These are phyloP conservation scores for Mrakia gelida DNA, from an alignment of 768 basidiomycete genomes.

Conservation along the genomic window DNA sequence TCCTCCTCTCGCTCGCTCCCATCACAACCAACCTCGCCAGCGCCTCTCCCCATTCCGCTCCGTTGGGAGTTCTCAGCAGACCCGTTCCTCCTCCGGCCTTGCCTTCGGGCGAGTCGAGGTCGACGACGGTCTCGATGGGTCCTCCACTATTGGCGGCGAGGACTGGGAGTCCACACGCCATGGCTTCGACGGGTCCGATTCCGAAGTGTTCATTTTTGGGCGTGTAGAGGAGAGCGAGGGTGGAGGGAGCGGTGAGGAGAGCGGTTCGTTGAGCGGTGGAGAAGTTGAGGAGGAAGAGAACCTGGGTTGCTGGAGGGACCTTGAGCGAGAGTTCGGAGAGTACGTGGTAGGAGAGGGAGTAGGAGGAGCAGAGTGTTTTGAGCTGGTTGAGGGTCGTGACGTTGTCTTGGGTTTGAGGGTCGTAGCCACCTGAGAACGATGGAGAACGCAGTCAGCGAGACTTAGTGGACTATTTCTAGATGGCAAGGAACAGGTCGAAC, in stretches of 20 bases:
- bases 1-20: conserved; percentile 47
- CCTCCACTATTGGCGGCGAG: conserved; percentile 75
- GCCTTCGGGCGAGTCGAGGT: conserved; percentile 39
- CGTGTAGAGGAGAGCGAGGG: conserved; percentile 80
- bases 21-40: conserved; percentile 55
- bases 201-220: conserved; percentile 96
- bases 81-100: conserved; percentile 57
- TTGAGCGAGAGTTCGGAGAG: conserved; percentile 33
- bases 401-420: conserved; percentile 81
- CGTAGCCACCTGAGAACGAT: conserved; percentile 72
- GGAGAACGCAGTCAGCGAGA: not conserved
- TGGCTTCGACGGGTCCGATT: conserved; percentile 90
- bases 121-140: conserved; percentile 80
- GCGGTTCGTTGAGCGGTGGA: conserved; percentile 75
- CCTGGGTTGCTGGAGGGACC: conserved; percentile 49
- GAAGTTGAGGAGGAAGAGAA: conserved; percentile 90
- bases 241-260: conserved; percentile 63
- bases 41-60: conserved; percentile 65
- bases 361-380: conserved; percentile 55
- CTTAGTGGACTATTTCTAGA: not conserved
- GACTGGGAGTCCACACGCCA: conserved; percentile 85
- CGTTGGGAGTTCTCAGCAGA: conserved; percentile 63
- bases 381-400: conserved; percentile 60
- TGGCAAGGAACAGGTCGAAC: not conserved
- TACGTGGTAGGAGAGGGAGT: conserved; percentile 52